Conservation (phyloP, 805 yeast species). For the Ogataea pignaliae region DNA sequence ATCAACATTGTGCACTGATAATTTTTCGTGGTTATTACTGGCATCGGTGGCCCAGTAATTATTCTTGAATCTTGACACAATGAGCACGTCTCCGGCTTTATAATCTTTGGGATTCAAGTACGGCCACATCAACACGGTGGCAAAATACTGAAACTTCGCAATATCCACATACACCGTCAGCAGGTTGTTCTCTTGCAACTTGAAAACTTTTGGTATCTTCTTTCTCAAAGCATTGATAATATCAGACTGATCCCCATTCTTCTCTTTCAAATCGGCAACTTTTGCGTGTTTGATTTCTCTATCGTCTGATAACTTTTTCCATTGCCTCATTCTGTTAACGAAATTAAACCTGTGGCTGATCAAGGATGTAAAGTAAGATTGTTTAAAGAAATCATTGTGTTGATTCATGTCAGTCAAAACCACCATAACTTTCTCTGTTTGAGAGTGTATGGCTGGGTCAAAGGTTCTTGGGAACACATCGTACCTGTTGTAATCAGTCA, state of each 20-base stretch:
- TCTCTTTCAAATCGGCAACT: constrained; percentile 40
- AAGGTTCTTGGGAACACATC: constrained; percentile 33
- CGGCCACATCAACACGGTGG: constrained; percentile 33
- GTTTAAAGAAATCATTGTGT: constrained; percentile 18
- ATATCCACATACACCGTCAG: constrained; percentile 49
- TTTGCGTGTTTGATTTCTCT: constrained; percentile 36
- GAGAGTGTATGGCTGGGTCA: constrained; percentile 20
- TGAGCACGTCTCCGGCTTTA: constrained; percentile 51
- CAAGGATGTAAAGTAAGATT: constrained; percentile 31
- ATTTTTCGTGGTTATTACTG: constrained; percentile 4
- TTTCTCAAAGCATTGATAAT: constrained; percentile 48
- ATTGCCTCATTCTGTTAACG: constrained; percentile 34
- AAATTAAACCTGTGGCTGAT: constrained; percentile 43
- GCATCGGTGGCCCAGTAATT: constrained; percentile 18
- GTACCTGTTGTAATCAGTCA: constrained; percentile 36
- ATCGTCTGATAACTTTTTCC: constrained; percentile 26
- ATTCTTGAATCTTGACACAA: constrained; percentile 38
- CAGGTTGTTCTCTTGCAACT: constrained; percentile 30
- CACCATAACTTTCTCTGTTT: constrained; percentile 43
- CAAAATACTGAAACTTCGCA: constrained; percentile 21
- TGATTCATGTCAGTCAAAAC: constrained; percentile 43
- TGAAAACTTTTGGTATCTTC: constrained; percentile 40
- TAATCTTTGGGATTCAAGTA: constrained; percentile 29
- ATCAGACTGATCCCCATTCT: constrained; percentile 37
- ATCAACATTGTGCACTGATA: constrained; percentile 7